Evolutionary conservation across 257 asterid genomes (phyloP).

Genomic region (Primulina huaijiensis): DNA sequence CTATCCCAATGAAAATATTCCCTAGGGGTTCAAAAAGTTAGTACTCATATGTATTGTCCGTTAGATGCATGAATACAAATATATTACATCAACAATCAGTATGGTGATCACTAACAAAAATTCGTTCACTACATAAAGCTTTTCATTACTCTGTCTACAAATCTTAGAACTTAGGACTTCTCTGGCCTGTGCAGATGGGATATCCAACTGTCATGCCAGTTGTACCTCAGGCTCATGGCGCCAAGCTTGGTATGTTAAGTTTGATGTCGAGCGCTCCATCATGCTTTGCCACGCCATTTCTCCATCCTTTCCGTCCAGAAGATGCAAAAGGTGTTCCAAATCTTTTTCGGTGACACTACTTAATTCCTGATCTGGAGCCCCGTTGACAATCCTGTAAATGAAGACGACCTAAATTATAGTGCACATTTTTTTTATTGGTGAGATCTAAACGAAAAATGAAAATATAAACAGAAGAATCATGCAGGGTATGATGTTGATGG

Average conservation of each 20-base stretch:
- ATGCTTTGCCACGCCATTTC: constrained; percentile 88
- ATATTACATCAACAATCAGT: not conserved
- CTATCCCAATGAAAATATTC: too few species aligned
- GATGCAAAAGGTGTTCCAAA: constrained; percentile 48
- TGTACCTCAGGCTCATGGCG: constrained; percentile 89
- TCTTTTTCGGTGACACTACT: constrained; percentile 48
- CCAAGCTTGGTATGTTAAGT: constrained; percentile 95
- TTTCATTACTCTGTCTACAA: not conserved
- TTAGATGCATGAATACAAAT: not conserved
- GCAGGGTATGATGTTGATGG: not conserved
- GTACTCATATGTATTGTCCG: not conserved
- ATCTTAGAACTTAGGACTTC: not conserved
- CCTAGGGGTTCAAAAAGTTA: not conserved
- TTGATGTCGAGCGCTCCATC: constrained; percentile 92
- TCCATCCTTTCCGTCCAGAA: constrained; percentile 55
- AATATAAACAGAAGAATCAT: not conserved
- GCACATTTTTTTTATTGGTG: not conserved
- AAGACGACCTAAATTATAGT: constrained; percentile 3
- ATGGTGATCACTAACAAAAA: not conserved
- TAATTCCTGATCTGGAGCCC: constrained; percentile 42
- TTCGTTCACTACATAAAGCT: not conserved
- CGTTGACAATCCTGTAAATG: constrained; percentile 43
- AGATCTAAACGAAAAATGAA: not conserved
- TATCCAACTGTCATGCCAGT: constrained; percentile 1
- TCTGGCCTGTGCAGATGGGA: not conserved